Evolutionary conservation across 306 rosid genomes (phyloP).

Genomic region (Fragaria iinumae): DNA sequence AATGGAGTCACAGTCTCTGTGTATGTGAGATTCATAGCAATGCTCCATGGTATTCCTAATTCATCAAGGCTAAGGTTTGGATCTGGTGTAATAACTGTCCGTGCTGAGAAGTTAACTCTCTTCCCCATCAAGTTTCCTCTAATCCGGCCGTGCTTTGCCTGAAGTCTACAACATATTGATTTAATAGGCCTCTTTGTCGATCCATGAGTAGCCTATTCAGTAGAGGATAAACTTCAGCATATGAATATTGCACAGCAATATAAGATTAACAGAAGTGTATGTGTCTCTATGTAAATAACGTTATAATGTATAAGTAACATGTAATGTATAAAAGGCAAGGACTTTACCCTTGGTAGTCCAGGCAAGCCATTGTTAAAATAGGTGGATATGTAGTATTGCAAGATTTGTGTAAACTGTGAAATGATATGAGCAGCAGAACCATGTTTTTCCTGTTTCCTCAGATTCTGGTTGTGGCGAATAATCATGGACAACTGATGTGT

Average conservation of each 20-base stretch:
- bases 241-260: not conserved
- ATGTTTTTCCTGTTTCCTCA: constrained; percentile 83
- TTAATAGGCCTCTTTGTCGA: constrained; percentile 86
- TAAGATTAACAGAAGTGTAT: not conserved
- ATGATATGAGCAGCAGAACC: constrained; percentile 97
- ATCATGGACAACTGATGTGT: constrained; percentile 99
- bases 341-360: constrained; percentile 86
- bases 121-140: constrained; percentile 99
- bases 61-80: constrained; percentile 88
- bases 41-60: constrained; percentile 97
- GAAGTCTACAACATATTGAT: constrained; percentile 95
- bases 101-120: constrained; percentile 95
- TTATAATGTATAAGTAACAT: not conserved
- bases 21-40: constrained; percentile 87
- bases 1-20: constrained; percentile 98
- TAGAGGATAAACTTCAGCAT: not conserved
- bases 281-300: not conserved
- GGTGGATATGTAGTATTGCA: constrained; percentile 92
- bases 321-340: constrained; percentile 18
- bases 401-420: constrained; percentile 83
- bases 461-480: constrained; percentile 86
- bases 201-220: constrained; percentile 77
- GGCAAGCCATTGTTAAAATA: constrained; percentile 91
- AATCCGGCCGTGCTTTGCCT: constrained; percentile 95
- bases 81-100: constrained; percentile 97